Conservation (phyloP, 768 basidiomycete genomes). For the Mrakia frigida region DNA sequence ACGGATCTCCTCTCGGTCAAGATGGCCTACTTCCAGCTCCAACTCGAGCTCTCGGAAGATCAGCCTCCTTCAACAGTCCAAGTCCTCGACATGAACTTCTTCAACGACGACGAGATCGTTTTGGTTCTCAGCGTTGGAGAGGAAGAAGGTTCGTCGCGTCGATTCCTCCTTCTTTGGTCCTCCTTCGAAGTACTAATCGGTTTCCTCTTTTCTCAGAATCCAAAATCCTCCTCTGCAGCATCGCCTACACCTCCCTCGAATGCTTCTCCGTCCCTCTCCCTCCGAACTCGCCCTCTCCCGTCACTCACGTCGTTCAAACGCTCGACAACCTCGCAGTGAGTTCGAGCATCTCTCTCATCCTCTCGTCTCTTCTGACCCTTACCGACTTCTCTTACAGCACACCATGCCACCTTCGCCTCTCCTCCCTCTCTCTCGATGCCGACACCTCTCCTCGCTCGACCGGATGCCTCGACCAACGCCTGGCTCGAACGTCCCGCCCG, state of each 20-base stretch:
- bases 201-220: background rate
- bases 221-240: constrained; percentile 10
- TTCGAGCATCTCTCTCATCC: background rate
- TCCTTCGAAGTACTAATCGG: background rate
- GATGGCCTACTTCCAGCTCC: background rate
- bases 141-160: constrained; percentile 10
- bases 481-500: background rate
- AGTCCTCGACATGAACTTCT: constrained; percentile 28
- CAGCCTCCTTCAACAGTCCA: background rate
- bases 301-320: background rate
- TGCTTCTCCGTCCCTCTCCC: constrained; percentile 8
- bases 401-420: background rate
- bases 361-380: background rate
- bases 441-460: constrained; percentile 20
- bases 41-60: background rate
- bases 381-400: background rate
- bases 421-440: background rate
- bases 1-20: background rate
- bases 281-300: background rate
- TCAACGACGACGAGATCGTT: constrained; percentile 27
- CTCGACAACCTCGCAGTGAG: background rate
- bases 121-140: constrained; percentile 6
- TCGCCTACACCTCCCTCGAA: background rate
- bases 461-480: constrained; percentile 4
- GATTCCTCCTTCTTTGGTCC: background rate